These are phyloP conservation scores for Prunus fruticosa DNA, from an alignment of 306 rosid species.

Conservation along the genomic window DNA sequence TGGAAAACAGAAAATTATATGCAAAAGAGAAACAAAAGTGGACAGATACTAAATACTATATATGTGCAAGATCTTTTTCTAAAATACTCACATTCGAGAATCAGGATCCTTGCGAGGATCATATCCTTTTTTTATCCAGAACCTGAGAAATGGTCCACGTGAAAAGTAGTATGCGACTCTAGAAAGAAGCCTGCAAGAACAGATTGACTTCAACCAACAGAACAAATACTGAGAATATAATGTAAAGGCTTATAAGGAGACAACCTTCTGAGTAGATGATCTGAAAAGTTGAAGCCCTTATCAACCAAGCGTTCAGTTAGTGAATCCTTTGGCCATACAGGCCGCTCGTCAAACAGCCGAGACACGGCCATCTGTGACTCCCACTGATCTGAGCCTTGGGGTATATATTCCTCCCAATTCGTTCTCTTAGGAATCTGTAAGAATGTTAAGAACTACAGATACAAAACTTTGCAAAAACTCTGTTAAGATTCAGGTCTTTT, in stretches of 20 bases:
- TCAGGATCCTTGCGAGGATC: constrained; percentile 85
- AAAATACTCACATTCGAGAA: constrained; percentile 66
- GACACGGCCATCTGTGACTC: constrained; percentile 70
- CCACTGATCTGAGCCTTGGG: constrained; percentile 78
- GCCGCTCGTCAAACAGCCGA: constrained; percentile 77
- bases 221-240: constrained; percentile 7
- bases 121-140: constrained; percentile 92
- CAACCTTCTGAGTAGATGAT: constrained; percentile 72
- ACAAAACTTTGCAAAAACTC: constrained; percentile 2
- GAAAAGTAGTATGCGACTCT: constrained; percentile 93
- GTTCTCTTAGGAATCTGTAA: constrained; percentile 88
- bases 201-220: constrained; percentile 4
- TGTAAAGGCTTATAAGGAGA: constrained; percentile 13
- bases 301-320: constrained; percentile 57
- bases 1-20: not conserved
- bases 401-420: constrained; percentile 82
- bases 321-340: constrained; percentile 79
- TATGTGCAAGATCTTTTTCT: constrained; percentile 3
- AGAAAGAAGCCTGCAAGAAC: constrained; percentile 76
- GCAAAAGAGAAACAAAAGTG: not conserved
- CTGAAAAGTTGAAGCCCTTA: constrained; percentile 60
- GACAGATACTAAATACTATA: not conserved
- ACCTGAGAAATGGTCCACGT: constrained; percentile 86
- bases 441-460: constrained; percentile 56
- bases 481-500: not conserved